Percentiles rank a stretch among this genome's conserved stretches.
Evolutionary conservation across 371 early-diverging fungal genomes (phyloP).

Genomic region (Actinomortierella ambigua): DNA sequence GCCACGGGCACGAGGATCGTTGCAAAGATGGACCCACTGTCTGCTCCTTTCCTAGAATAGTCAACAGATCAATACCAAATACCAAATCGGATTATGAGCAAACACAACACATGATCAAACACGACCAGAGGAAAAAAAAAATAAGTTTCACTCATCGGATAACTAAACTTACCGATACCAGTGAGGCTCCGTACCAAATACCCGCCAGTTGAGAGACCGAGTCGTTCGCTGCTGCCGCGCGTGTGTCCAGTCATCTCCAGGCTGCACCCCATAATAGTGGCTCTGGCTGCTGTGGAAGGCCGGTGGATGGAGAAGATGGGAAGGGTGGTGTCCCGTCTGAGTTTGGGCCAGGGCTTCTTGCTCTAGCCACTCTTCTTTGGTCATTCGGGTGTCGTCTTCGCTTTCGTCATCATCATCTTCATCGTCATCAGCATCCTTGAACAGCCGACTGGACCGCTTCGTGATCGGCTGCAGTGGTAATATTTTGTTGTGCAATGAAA

Average conservation of each 20-base stretch:
- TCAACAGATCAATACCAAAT: background rate
- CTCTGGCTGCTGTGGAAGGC: no score
- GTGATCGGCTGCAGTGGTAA: constrained; percentile 32
- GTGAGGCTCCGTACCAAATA: constrained; percentile 42
- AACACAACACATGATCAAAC: background rate
- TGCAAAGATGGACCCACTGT: constrained; percentile 43
- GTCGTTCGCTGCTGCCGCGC: no score
- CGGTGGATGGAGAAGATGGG: no score
- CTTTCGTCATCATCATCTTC: constrained; percentile 24
- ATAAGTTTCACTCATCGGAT: background rate
- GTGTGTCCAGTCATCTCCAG: no score
- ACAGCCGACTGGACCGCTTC: constrained; percentile 36
- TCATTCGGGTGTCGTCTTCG: constrained; percentile 26
- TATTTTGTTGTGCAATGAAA: constrained; percentile 29
- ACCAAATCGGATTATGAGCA: background rate
- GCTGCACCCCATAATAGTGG: no score
- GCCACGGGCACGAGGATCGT: constrained; percentile 38
- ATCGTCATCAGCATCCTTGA: constrained; percentile 18
- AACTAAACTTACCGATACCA: constrained; percentile 37
- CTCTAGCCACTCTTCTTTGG: constrained; percentile 26
- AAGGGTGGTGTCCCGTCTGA: no score
- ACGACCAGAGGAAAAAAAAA: background rate
- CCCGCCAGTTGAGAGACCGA: constrained; percentile 22
- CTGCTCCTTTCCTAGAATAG: constrained; percentile 34
- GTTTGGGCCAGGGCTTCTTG: constrained; percentile 5